Evolutionary conservation across 1,284 basidiomycete species (phyloP), one percentile per base, ranked within the genome.

Genomic region (Cutaneotrichosporon dermatis): DNA sequence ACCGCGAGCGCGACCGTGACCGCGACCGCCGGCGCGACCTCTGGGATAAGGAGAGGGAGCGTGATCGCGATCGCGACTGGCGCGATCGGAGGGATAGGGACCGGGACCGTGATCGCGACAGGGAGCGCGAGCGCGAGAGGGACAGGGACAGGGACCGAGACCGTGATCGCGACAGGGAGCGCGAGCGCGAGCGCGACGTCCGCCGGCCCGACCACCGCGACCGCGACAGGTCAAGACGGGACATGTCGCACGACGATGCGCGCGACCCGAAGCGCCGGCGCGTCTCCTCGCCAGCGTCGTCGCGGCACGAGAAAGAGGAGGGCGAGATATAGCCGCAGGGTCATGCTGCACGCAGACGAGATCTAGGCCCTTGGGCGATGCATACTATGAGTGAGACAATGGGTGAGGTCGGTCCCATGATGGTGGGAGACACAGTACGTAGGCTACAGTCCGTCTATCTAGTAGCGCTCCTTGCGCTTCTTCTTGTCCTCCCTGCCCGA

Each of bases 31-130:
- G 64, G 9, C 43, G 67, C 43, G 46, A 51, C 40, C 61, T 64
- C 59, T 50, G 59, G 6, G 55, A 57, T 33, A 57, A 54, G n/a
- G 69, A 70, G 33, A 55, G 66, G 10, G 66, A 71, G 33, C 51
- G 56, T 4, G 54, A 64, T 49, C 41, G 62, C 40, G 70, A 76
- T 73, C 79, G 72, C 61, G 79, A 77, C 74, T 79, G 67, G 45
- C 58, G 62, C 36, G 53, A 62, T 15, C 12, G 63, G 44, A 25
- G 54, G 8, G 55, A 65, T 35, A 16, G 65, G 4, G 61, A 66
- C 45, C 52, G 53, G 6, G 55, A 64, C 8, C 45, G 62, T 1
- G 61, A 61, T n/a, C 57, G 60, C 16, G 67, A 66, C 34, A 51
- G 63, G 4, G 55, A 56, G 16, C 52, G 57, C 6, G 39, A 40